Percentiles rank a stretch among this genome's conserved stretches.
These are phyloP conservation scores for Pichia inconspicua DNA, from an alignment of 1,139 yeast genomes.

Conservation along the genomic window DNA sequence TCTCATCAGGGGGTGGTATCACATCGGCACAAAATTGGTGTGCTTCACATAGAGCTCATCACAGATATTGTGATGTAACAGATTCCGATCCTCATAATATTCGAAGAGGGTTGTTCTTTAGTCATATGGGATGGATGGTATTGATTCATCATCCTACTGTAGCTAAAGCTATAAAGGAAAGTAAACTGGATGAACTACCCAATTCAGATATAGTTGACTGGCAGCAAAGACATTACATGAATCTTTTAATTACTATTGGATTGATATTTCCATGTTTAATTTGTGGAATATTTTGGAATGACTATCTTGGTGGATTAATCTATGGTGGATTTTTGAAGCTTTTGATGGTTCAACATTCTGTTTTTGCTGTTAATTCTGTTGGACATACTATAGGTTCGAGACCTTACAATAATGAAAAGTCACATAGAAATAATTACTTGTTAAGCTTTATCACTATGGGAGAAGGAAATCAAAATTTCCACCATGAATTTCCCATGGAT, in stretches of 20 bases:
- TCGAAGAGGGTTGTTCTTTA: conserved; percentile 49
- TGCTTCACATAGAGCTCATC: conserved; percentile 61
- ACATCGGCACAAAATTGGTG: conserved; percentile 62
- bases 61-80: conserved; percentile 52
- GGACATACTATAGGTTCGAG: conserved; percentile 54
- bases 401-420: conserved; percentile 57
- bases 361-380: conserved; percentile 49
- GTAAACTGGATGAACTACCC: conserved; percentile 30
- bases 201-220: conserved; percentile 40
- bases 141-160: conserved; percentile 44
- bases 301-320: conserved; percentile 47
- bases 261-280: conserved; percentile 43
- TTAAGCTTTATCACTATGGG: conserved; percentile 54
- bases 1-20: conserved; percentile 55
- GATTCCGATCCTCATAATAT: conserved; percentile 62
- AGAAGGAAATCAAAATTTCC: conserved; percentile 60
- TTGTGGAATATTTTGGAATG: conserved; percentile 38
- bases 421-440: conserved; percentile 42
- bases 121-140: conserved; percentile 60
- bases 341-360: conserved; percentile 46
- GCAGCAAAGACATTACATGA: conserved; percentile 46
- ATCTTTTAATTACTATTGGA: conserved; percentile 39
- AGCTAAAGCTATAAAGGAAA: conserved; percentile 29
- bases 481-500: conserved; percentile 69
- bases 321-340: conserved; percentile 58